These are phyloP conservation scores for Schizophyllum commune DNA, from an alignment of 1,284 basidiomycete species.

Conservation along the genomic window DNA sequence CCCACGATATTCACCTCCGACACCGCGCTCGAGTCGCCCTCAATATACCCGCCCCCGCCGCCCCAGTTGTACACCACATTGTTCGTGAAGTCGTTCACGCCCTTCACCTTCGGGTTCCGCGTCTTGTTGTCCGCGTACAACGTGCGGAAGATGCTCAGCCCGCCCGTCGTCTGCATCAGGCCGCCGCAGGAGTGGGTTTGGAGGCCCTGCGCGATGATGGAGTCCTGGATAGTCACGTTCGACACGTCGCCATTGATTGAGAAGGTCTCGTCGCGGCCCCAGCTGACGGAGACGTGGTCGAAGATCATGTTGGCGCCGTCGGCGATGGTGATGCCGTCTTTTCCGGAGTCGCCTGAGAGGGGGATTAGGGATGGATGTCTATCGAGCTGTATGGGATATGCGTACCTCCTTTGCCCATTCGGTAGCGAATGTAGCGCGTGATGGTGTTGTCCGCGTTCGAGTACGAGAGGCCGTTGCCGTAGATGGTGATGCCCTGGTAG, in stretches of 20 bases:
- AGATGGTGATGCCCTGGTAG: conserved; percentile 23
- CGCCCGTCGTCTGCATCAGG: conserved; percentile 26
- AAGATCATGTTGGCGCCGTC: conserved; percentile 31
- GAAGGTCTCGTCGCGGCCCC: conserved; percentile 31
- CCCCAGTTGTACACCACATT: conserved; percentile 25
- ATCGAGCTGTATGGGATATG: not conserved
- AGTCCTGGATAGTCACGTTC: conserved; percentile 28
- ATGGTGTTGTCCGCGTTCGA: conserved; percentile 25
- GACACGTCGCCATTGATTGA: conserved; percentile 31
- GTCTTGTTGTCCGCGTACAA: conserved; percentile 32
- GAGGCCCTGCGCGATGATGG: conserved; percentile 29
- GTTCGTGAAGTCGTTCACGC: conserved; percentile 29
- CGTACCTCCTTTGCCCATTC: conserved; percentile 26
- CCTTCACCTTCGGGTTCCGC: conserved; percentile 31
- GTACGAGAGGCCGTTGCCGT: conserved; percentile 26
- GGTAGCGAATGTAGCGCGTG: conserved; percentile 27
- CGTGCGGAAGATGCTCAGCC: conserved; percentile 28
- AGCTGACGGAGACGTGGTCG: conserved; percentile 29
- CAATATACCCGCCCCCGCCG: conserved; percentile 26
- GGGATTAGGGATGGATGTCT: not conserved
- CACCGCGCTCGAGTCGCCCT: conserved; percentile 26
- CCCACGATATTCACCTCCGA: conserved; percentile 29
- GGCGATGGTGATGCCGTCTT: conserved; percentile 28
- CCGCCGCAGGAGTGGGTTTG: conserved; percentile 30
- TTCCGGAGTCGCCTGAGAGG: conserved; percentile 24